Percentiles rank a stretch among this genome's conserved stretches.
phyloP scores from a whole-genome alignment of 2,329 filamentous ascomycete species.

The Gnomoniopsis sp. region DNA sequence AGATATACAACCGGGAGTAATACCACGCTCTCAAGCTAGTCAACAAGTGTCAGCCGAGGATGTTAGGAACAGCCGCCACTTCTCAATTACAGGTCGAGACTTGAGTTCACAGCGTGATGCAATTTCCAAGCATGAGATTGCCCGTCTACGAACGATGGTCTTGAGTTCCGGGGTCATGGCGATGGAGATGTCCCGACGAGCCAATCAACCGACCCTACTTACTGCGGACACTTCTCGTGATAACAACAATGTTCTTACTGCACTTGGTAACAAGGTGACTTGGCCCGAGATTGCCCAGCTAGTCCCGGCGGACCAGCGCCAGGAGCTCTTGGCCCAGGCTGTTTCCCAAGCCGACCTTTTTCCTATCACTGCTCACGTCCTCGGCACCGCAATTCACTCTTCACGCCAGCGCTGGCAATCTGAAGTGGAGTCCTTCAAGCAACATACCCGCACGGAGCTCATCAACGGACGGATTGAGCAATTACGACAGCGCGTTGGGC shows the following conservation, averaged over 20 bases:
- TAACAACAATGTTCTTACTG: constrained; percentile 23
- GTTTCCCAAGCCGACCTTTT: constrained; percentile 45
- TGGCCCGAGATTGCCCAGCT: constrained; percentile 45
- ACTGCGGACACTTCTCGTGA: constrained; percentile 26
- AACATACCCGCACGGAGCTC: constrained; percentile 52
- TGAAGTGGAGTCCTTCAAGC: constrained; percentile 57
- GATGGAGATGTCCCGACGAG: constrained; percentile 69
- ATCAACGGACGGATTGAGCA: constrained; percentile 50
- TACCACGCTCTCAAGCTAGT: constrained; percentile 19
- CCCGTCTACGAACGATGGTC: constrained; percentile 72
- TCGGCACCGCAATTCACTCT: constrained; percentile 43
- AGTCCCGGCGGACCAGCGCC: constrained; percentile 30
- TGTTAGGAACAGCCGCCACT: constrained; percentile 35
- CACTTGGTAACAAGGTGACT: constrained; percentile 23
- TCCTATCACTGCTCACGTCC: constrained; percentile 48
- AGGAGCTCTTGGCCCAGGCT: constrained; percentile 28
- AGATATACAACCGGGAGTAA: constrained; percentile 33
- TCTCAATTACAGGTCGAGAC: constrained; percentile 48
- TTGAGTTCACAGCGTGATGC: constrained; percentile 33
- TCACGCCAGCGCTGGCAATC: constrained; percentile 55
- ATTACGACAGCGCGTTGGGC: constrained; percentile 43
- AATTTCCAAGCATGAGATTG: constrained; percentile 70
- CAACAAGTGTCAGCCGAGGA: constrained; percentile 20
- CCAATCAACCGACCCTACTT: constrained; percentile 44
- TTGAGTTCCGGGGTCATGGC: constrained; percentile 88